Evolutionary conservation across 176 grass and related monocot genomes (phyloP), one percentile per base, ranked within the genome.

Genomic region (Zea luxurians): DNA sequence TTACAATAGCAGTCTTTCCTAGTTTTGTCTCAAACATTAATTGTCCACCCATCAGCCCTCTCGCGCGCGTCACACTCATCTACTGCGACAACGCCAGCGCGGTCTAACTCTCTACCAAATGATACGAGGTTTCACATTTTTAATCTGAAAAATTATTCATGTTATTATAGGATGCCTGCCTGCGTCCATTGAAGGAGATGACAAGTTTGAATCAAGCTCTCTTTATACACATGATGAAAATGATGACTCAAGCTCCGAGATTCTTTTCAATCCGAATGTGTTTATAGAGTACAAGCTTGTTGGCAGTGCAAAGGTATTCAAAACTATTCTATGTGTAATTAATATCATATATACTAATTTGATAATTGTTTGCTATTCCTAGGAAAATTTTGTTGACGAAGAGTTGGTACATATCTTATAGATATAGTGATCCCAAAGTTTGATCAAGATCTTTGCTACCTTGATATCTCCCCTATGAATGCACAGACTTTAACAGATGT

Each of bases 231-330:
- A n/a, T 71, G 72, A 44, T 43, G 58, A 71, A 70, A 63, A 61
- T 50, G 37, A 64, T 2, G 41, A 73, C 10, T 52, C 83, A 68
- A 36, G 12, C 80, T 45, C 84, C 16, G 92, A 96, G 52, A 93
- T 93, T 76, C 72, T 95, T 82, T 87, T 99, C 75, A 99, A 99
- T 59, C 92, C 92, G 13, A 99, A 99, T 77, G 92, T 99, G 4
- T 99, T 99, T 71, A 99, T 90, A 12, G 96, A 99, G 66, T 99
- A 93, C 82, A 99, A 93, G 84, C 86, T 96, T 75, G 86, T 86
- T 74, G 92, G 92, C 37, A 82, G 75, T 86, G 88, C 86, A 70
- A 90, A 99, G 90, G 96, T 87, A 37, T 78, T 65, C 3, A n/a
- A 15, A 74, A 63, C 60, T 84, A 84, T 65, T 69, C 6, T 73